phyloP scores from a whole-genome alignment of 768 basidiomycete genomes.

The Tremella mesenterica region DNA sequence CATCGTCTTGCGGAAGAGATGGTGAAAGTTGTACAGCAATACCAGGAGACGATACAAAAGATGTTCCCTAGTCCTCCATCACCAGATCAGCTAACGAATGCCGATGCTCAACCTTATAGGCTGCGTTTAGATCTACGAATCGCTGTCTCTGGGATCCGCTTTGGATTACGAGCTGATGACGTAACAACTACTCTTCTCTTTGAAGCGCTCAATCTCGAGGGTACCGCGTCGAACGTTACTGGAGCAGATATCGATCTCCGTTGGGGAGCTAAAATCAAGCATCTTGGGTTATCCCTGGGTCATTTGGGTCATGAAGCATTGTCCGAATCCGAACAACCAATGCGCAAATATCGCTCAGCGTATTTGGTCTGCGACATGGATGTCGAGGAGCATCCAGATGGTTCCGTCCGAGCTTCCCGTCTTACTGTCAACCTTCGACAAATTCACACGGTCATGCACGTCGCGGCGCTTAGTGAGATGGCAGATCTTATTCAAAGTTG shows the following conservation, averaged over 20 bases:
- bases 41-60: slow-evolving; percentile 1
- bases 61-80: no score
- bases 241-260: slow-evolving; percentile 47
- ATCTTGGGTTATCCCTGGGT: slow-evolving; percentile 74
- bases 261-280: slow-evolving; percentile 66
- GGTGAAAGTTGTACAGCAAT: slow-evolving; percentile 13
- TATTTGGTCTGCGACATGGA: slow-evolving; percentile 75
- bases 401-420: slow-evolving; percentile 15
- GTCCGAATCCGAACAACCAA: slow-evolving; percentile 49
- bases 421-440: slow-evolving; percentile 57
- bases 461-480: slow-evolving; percentile 81
- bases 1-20: slow-evolving; percentile 31
- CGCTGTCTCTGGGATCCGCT: slow-evolving; percentile 22
- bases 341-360: slow-evolving; percentile 59
- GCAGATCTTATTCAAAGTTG: slow-evolving; percentile 53
- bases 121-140: slow-evolving; percentile 16
- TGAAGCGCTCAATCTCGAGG: slow-evolving; percentile 25
- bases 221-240: slow-evolving; percentile 18
- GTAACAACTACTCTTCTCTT: slow-evolving; percentile 33
- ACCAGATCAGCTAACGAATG: no score
- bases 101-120: neutral
- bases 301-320: slow-evolving; percentile 47
- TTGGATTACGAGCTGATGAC: slow-evolving; percentile 36
- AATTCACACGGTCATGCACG: slow-evolving; percentile 88
- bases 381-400: slow-evolving; percentile 28